Evolutionary conservation across 805 yeast genomes (phyloP).

Genomic region (Metschnikowia chrysomelidarum): DNA sequence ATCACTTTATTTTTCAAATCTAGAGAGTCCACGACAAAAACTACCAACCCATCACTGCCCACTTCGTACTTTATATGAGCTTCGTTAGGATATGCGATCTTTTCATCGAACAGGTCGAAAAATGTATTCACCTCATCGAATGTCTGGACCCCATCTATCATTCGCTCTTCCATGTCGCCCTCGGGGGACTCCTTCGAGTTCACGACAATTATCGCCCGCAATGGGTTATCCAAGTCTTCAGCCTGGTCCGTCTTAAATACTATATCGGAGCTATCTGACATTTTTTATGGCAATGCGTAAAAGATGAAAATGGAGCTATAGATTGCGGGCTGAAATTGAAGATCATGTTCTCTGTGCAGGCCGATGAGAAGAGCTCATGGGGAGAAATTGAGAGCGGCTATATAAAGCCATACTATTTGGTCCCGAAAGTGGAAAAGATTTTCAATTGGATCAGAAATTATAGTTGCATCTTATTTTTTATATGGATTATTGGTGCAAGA

Average conservation of each 20-base stretch:
- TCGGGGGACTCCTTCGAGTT: conserved; percentile 35
- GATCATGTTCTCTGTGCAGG: neutral
- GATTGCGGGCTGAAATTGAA: neutral
- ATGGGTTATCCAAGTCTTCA: conserved; percentile 45
- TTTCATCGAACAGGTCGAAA: conserved; percentile 51
- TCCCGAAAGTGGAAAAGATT: too few relatives aligned
- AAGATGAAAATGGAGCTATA: neutral
- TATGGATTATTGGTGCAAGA: too few relatives aligned
- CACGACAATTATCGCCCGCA: conserved; percentile 43
- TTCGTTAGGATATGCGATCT: conserved; percentile 53
- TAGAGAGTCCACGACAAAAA: conserved; percentile 47
- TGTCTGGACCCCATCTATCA: conserved; percentile 44
- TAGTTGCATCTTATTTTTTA: too few relatives aligned
- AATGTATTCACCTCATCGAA: conserved; percentile 49
- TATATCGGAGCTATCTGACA: conserved; percentile 17
- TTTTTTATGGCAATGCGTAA: conserved; percentile 2
- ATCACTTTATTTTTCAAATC: conserved; percentile 38
- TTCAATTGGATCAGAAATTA: too few relatives aligned
- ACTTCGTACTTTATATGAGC: conserved; percentile 56
- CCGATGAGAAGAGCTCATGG: too few relatives aligned
- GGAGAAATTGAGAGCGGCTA: too few relatives aligned
- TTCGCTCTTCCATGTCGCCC: conserved; percentile 49
- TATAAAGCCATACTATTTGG: too few relatives aligned
- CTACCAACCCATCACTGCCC: conserved; percentile 59
- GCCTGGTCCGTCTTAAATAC: conserved; percentile 14